Percentiles rank a stretch among this genome's conserved stretches.
These are phyloP conservation scores for Alternaria viburni DNA, from an alignment of 2,329 filamentous ascomycete genomes.

Conservation along the genomic window DNA sequence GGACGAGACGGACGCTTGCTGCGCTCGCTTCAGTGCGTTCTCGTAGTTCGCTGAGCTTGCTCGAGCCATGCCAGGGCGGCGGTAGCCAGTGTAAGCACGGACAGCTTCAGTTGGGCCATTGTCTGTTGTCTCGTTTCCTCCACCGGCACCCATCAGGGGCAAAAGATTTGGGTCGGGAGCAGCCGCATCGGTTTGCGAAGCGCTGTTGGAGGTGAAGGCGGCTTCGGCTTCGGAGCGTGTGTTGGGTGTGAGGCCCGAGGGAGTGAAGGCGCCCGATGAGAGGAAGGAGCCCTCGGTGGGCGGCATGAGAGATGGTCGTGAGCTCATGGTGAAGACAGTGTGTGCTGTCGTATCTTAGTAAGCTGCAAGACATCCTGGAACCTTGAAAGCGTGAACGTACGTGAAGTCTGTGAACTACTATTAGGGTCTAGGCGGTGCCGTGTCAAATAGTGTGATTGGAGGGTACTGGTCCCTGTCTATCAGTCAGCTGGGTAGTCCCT, in stretches of 20 bases:
- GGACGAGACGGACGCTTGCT: conserved; percentile 32
- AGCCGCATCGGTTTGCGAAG: conserved; percentile 44
- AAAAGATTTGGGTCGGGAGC: conserved; percentile 35
- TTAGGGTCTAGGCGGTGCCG: background rate
- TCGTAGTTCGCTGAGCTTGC: conserved; percentile 44
- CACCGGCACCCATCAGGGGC: conserved; percentile 6
- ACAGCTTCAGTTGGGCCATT: conserved; percentile 29
- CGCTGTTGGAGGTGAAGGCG: conserved; percentile 39
- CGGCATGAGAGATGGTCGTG: conserved; percentile 26
- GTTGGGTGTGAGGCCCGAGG: conserved; percentile 44
- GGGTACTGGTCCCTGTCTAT: background rate
- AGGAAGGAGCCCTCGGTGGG: conserved; percentile 27
- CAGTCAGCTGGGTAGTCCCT: background rate
- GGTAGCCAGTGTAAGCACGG: conserved; percentile 31
- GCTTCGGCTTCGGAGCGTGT: conserved; percentile 46
- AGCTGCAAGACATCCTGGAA: background rate
- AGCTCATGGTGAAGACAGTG: conserved; percentile 19
- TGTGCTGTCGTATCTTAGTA: background rate
- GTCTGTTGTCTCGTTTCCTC: conserved; percentile 8
- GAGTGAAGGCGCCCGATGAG: conserved; percentile 27
- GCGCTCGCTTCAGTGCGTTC: conserved; percentile 29
- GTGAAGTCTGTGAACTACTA: background rate
- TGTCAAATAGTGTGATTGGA: background rate
- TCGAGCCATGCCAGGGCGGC: conserved; percentile 28
- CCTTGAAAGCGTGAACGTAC: background rate